Percentiles rank a stretch among this genome's conserved stretches.
Conservation (phyloP, 140 eudicot genomes). For the Anethum foeniculum region DNA sequence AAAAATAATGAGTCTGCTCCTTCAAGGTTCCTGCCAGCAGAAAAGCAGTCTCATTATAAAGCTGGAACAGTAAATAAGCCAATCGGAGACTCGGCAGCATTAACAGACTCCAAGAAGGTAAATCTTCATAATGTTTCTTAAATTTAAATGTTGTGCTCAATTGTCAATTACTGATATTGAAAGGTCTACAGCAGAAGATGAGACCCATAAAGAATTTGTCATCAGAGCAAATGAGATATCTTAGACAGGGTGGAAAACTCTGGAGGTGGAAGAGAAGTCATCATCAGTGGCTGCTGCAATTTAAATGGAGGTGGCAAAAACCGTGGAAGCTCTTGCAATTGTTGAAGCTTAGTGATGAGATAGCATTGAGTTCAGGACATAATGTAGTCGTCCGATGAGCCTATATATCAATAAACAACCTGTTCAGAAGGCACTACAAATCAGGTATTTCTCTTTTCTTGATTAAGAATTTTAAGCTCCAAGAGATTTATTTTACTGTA, state of each 20-base stretch:
- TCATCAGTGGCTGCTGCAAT: constrained; percentile 91
- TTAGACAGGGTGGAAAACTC: constrained; percentile 70
- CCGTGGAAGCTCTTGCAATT: constrained; percentile 95
- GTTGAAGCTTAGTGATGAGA: constrained; percentile 87
- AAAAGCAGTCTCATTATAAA: constrained; percentile 48
- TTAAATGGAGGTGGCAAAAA: constrained; percentile 97
- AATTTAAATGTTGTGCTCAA: not conserved
- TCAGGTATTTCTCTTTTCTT: not conserved
- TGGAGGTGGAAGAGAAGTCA: constrained; percentile 99
- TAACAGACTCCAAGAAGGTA: constrained; percentile 62
- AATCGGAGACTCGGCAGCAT: constrained; percentile 43
- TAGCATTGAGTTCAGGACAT: constrained; percentile 42
- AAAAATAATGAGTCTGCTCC: constrained; percentile 49
- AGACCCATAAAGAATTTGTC: constrained; percentile 61
- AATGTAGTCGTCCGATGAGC: not conserved
- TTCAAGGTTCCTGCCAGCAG: constrained; percentile 60
- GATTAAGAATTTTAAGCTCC: not conserved
- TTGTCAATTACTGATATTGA: constrained; percentile 7
- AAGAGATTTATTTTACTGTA: not conserved
- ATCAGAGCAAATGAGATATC: constrained; percentile 53
- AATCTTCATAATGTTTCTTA: not conserved
- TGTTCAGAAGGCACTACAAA: not conserved
- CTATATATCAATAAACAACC: not conserved
- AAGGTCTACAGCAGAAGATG: constrained; percentile 38
- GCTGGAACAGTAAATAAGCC: constrained; percentile 69